Conservation (phyloP, 2,329 filamentous ascomycete species). For the Fusarium decemcellulare region DNA sequence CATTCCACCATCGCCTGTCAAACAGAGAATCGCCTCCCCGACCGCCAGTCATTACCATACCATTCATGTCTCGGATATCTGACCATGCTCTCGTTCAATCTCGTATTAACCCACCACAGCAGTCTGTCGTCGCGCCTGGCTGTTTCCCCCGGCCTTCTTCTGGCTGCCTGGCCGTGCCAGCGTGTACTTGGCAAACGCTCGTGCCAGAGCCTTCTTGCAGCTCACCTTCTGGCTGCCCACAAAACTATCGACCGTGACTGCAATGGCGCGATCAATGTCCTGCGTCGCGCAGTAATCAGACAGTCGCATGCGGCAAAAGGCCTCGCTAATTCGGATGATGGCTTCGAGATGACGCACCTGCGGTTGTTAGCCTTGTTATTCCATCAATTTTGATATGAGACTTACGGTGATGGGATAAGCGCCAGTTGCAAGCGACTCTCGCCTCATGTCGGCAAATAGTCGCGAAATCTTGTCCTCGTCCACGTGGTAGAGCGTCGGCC, state of each 20-base stretch:
- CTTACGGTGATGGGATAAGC: slow-evolving; percentile 96
- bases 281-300: slow-evolving; percentile 92
- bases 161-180: slow-evolving; percentile 64
- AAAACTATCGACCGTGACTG: slow-evolving; percentile 96
- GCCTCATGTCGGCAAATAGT: slow-evolving; percentile 95
- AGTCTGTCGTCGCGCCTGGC: slow-evolving; percentile 47
- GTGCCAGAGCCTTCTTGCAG: slow-evolving; percentile 94
- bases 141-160: slow-evolving; percentile 40
- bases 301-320: slow-evolving; percentile 98
- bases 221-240: slow-evolving; percentile 97
- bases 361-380: slow-evolving; percentile 26
- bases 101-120: slow-evolving; percentile 46
- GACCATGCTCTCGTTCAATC: not conserved
- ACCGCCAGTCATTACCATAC: slow-evolving; percentile 1
- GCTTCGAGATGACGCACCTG: slow-evolving; percentile 97
- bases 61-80: not conserved
- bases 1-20: slow-evolving; percentile 28
- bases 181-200: slow-evolving; percentile 97
- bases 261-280: slow-evolving; percentile 97
- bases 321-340: slow-evolving; percentile 94
- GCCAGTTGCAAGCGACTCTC: slow-evolving; percentile 92
- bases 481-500: slow-evolving; percentile 95
- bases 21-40: slow-evolving; percentile 12
- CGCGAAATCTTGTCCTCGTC: slow-evolving; percentile 97
- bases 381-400: slow-evolving; percentile 54